Evolutionary conservation across 108 stramenopile genomes (phyloP), one percentile per base, ranked within the genome.

Genomic region (Schizochytrium sp.): DNA sequence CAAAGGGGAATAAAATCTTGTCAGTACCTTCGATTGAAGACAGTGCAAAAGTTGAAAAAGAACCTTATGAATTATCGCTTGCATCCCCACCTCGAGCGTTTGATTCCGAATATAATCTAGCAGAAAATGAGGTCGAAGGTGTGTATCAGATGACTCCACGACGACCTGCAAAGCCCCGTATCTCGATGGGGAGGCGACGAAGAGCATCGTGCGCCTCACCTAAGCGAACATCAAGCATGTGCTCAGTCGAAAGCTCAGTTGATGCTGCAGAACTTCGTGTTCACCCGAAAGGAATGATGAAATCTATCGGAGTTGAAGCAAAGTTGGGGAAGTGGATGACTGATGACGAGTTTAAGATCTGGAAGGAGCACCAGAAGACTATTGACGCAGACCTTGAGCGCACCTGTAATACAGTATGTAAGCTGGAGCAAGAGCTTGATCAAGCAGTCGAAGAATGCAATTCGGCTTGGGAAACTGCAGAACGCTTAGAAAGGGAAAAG

Each of bases 351-450:
- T 15, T 44, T 15, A 44, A 7, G 12, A 8, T 69, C 1, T 69
- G 64, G 64, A 38, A 8, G 0, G 2, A 7, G 64, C 7, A 7
- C 5, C 64, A 44, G 19, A 12, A 17, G 15, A 38, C 76, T 5
- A 10, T 83, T 47, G 76, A 83, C 45, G 50, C 76, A 13, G 76
- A 83, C 38, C 76, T 83, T 50, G 76, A 55, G 76, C 76, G 50
- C 1, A 83, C 50, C 50, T 55, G 53, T 53, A 47, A n/a, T 47
- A 10, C 10, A 12, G 76, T 83, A 15, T 49, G 53, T 50, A 49
- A 3, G 47, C 76, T 83, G 5, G 76, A 83, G 76, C 47, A n/a
- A 55, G 76, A 83, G 10, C 76, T 83, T 10, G 47, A 28, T 28
- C 50, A 83, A 5, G n/a, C 47, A 12, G 5, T 10, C 12, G 76